These are phyloP conservation scores for Chalciporus piperatus DNA, from an alignment of 768 basidiomycete species.

Conservation along the genomic window DNA sequence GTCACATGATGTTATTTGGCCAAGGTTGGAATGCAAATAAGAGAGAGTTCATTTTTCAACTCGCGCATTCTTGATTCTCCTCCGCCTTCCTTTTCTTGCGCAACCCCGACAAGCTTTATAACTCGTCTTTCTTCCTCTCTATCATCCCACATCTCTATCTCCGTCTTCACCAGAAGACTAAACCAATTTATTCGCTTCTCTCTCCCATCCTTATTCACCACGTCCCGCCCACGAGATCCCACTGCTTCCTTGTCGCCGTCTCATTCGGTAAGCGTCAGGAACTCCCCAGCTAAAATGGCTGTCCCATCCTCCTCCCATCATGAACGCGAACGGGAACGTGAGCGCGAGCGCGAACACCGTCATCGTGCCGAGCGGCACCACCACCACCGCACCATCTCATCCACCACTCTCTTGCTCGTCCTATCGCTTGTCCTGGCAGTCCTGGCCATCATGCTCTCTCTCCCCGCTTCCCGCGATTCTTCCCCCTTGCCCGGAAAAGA, in stretches of 20 bases:
- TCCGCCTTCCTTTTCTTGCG: conserved; percentile 6
- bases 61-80: conserved; percentile 13
- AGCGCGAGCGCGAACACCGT: conserved; percentile 49
- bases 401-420: conserved; percentile 83
- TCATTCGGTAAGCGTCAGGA: conserved; percentile 56
- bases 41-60: conserved; percentile 32
- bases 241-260: conserved; percentile 77
- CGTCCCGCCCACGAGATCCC: conserved; percentile 65
- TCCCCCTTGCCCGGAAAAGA: conserved; percentile 31
- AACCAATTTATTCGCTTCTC: not conserved
- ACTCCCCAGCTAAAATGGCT: conserved; percentile 60
- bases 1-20: conserved; percentile 34
- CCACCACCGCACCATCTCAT: conserved; percentile 83
- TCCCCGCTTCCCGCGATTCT: conserved; percentile 56
- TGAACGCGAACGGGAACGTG: conserved; percentile 52
- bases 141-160: conserved; percentile 7
- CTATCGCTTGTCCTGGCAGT: conserved; percentile 84
- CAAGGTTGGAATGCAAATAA: conserved; percentile 28
- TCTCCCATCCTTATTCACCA: conserved; percentile 39
- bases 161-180: conserved; percentile 21
- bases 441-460: conserved; percentile 86
- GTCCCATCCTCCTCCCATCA: conserved; percentile 82
- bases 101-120: conserved; percentile 14
- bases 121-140: conserved; percentile 10
- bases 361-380: conserved; percentile 65